Base-by-base conservation (phyloP, 306 rosid species). In the Citrullus amarus region DNA sequence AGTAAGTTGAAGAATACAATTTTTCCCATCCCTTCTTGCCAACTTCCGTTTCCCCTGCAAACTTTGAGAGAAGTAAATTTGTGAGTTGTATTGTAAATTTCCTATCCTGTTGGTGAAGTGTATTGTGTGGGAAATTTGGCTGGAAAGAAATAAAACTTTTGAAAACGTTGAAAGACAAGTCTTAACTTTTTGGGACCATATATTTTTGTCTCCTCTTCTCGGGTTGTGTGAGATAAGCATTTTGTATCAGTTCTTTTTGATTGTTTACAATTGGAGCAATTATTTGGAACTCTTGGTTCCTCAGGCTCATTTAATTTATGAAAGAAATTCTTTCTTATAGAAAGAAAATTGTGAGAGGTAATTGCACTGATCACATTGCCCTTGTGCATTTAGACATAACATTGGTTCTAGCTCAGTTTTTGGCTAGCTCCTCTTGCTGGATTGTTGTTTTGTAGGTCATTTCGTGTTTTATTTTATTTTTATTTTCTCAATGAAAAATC, bases 1-100 rank as follows among this genome's bases (percentile, higher is more conserved):
- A 86, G 99, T 92, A 95, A 88, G 81, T 60, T 83, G 79, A 73
- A 57, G 34, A 54, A 65, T 51, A 67, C 58, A 8, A 17, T 58
- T 69, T 81, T 59, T 15, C 68, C 10, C 9, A n/a, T 41, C 34
- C n/a, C 3, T 60, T 30, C 54, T 25, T 30, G 38, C 55, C 2
- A 77, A 44, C 41, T 25, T 61, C n/a, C 76, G 22, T 51, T 50
- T 25, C 39, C 41, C 60, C n/a, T 50, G 57, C 9, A 28, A 70
- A 14, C 76, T 48, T 50, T 48, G 1, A 28, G 50, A 30, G 17
- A 14, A 14, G 59, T 72, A 50, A 72, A 72, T 72, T 48, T 15
- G 2, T 17, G 34, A 70, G 56, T 22, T 70, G 13, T 46, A 44
- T 41, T 67, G 74, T 43, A 67, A 39, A 41, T 41, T 67, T 5